Base-by-base conservation (phyloP, 345 rosid genomes). In the Cardiospermum halicacabum region DNA sequence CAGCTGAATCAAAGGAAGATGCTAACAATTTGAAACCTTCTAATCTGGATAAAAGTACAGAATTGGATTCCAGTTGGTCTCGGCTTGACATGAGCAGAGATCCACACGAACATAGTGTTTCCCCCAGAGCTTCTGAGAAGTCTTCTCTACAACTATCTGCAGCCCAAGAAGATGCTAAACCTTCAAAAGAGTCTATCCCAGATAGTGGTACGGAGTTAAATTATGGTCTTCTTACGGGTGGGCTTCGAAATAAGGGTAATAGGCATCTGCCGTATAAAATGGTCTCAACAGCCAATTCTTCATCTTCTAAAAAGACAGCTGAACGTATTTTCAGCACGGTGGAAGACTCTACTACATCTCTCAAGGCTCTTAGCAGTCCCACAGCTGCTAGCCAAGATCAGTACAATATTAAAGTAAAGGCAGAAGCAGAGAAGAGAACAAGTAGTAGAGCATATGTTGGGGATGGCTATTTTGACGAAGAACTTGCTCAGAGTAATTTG, bases 151-250 rank as follows among this genome's bases (percentile, higher is more conserved):
- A 30, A 65, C 24, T 56, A 56, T 78, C 56, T 22, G 76, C 75
- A 62, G 68, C 66, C 58, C 51, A 28, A 25, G 72, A 80, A 59
- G 83, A 78, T 74, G 24, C 67, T 47, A 72, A 56, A 45, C 53
- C 60, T 60, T 64, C 50, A 22, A 66, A 65, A 31, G 83, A 72
- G 36, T 75, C 75, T 8, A 77, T 68, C 30, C 26, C 53, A 25
- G 87, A 74, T 51, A 72, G 72, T 71, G 85, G 69, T 39, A 60
- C 49, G 45, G 80, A 71, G 73, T 80, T 77, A 61, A 77, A 66
- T 37, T 68, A 72, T 60, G 89, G 76, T 68, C 71, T 34, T 56
- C 65, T 90, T 72, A 77, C 82, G 0, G 86, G 88, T 43, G 94
- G 81, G 58, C 65, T 75, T 49, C 60, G 77, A 43, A 86, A 85